Base-by-base conservation (phyloP, 352 stramenopile species). In the Phytophthora pisi region DNA sequence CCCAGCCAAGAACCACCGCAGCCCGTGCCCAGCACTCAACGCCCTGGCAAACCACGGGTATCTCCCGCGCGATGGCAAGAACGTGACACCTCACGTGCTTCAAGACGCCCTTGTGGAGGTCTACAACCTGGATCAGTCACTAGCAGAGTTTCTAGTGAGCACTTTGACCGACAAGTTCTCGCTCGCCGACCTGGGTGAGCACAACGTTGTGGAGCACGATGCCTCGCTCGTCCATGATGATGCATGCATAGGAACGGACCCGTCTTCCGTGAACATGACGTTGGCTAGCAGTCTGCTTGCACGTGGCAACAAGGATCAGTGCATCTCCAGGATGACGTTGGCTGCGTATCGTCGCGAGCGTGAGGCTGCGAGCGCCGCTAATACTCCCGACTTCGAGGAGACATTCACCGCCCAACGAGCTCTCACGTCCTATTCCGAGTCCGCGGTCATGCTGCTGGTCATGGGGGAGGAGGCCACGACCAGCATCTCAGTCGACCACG, bases 181-280 rank as follows among this genome's bases (percentile, higher is more conserved):
- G 15, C 72, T 93, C 9, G 68, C 79, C 0, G 78, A 89, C 46
- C 63, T 93, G 6, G 58, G 77, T 0, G 63, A 76, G n/a, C 83
- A 90, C 75, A 77, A 84, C 38, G 77, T 85, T 13, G 79, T 92
- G 20, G 85, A 93, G 56, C 84, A 92, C 61, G 84, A 92, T 45
- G 82, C 82, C n/a, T 93, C 84, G 8, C 61, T 93, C 38, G 72
- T 90, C 4, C 85, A 89, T 60, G 73, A 86, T 50, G 85, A 93
- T 59, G 45, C 63, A 23, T 79, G 65, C 60, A 81, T 77, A 36
- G 65, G 70, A 28, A 45, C 64, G 15, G 81, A 91, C 26, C 79
- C 83, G 6, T 64, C 70, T 8, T 31, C 45, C 7, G 67, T 89
- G 51, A 91, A 89, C 53, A 31, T 20, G 9, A 82, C 82, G 50